Conservation (phyloP, 768 basidiomycete genomes). For the Boletus sp. region DNA sequence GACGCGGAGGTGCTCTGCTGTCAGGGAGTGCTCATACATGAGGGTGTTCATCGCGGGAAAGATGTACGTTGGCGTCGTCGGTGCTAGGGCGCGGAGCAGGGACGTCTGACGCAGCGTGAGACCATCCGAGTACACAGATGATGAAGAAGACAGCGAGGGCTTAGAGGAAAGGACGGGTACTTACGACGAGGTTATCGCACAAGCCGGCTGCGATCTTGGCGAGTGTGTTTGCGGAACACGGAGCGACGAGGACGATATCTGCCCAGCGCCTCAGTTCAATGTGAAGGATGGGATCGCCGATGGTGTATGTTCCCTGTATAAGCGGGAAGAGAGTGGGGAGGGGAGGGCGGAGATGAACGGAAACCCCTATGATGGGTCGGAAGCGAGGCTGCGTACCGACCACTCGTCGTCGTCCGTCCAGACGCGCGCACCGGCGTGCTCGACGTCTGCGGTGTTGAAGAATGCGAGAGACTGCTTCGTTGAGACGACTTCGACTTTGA, state of each 20-base stretch:
- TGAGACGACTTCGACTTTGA: conserved; percentile 80
- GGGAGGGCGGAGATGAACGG: background rate
- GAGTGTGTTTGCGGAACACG: conserved; percentile 95
- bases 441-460: conserved; percentile 55
- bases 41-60: conserved; percentile 99
- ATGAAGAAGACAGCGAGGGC: background rate
- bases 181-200: conserved; percentile 88
- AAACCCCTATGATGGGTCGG: background rate
- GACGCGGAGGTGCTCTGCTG: conserved; percentile 73
- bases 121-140: background rate
- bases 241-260: conserved; percentile 90
- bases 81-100: conserved; percentile 78
- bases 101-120: conserved; percentile 49
- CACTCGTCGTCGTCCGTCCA: conserved; percentile 96
- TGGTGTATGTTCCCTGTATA: conserved; percentile 60
- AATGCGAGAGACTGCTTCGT: conserved; percentile 79
- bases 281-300: conserved; percentile 92
- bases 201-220: conserved; percentile 86
- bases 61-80: conserved; percentile 81
- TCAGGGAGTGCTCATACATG: conserved; percentile 95
- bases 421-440: conserved; percentile 52
- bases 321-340: background rate
- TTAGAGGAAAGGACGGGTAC: background rate
- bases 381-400: conserved; percentile 51
- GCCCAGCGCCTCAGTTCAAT: conserved; percentile 95